Evolutionary conservation across 164 flowering plant species (phyloP).

Genomic region (Tinospora cordifolia): DNA sequence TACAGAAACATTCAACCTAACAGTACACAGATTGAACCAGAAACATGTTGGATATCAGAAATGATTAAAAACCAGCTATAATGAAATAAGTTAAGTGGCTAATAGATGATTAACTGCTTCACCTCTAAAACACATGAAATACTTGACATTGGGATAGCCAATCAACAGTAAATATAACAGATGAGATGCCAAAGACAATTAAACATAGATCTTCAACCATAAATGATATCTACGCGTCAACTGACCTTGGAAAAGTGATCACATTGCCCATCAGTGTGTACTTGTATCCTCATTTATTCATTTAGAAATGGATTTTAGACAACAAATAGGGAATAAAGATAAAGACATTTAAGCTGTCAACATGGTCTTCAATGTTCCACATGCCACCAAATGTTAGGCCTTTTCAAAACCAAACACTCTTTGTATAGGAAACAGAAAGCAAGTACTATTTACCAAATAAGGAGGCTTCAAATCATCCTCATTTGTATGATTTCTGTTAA

Average conservation of each 20-base stretch:
- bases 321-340: too few relatives aligned
- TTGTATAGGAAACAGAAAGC: not conserved
- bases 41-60: not conserved
- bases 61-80: not conserved
- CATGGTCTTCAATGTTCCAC: not conserved
- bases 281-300: not conserved
- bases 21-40: not conserved
- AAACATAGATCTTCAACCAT: not conserved
- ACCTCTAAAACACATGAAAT: not conserved
- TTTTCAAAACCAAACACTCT: not conserved
- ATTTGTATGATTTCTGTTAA: conserved; percentile 38
- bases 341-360: not conserved
- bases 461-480: conserved; percentile 70
- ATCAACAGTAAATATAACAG: not conserved
- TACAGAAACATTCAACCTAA: not conserved
- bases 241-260: not conserved
- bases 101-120: not conserved
- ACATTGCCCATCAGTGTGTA: not conserved
- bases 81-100: not conserved
- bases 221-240: not conserved
- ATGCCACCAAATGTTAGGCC: not conserved
- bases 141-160: not conserved
- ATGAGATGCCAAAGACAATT: not conserved
- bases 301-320: not conserved
- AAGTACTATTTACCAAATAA: conserved; percentile 35